Conservation (phyloP, 306 rosid species). For the Hylodesmum podocarpum region DNA sequence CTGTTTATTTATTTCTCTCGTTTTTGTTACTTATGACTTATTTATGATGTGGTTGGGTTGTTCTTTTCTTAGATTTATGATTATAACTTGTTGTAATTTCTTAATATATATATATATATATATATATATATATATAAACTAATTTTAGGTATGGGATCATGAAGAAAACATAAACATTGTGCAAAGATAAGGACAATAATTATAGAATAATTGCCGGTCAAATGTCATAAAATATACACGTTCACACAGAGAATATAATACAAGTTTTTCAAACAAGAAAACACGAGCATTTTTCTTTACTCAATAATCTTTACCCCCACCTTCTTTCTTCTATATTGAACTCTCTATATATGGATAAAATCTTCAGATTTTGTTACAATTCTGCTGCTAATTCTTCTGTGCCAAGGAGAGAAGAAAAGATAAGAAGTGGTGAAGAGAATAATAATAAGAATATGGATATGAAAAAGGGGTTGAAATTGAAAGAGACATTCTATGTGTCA, state of each 20-base stretch:
- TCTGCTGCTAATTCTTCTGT: background rate
- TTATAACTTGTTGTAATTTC: too few relatives aligned
- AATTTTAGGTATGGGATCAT: too few relatives aligned
- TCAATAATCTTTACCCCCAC: background rate
- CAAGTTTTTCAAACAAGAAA: background rate
- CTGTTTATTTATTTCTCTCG: too few relatives aligned
- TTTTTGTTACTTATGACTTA: too few relatives aligned
- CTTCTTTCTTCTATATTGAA: background rate
- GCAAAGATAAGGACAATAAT: too few relatives aligned
- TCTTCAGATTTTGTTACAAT: conserved; percentile 5
- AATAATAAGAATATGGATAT: background rate
- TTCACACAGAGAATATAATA: background rate
- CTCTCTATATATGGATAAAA: background rate
- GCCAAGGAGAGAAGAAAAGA: conserved; percentile 4
- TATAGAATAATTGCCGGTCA: background rate
- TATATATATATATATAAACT: too few relatives aligned
- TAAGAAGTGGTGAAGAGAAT: conserved; percentile 6
- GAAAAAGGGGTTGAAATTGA: conserved; percentile 11
- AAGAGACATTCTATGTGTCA: conserved; percentile 50
- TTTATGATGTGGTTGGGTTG: too few relatives aligned
- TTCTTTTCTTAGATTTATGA: too few relatives aligned
- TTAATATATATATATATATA: too few relatives aligned
- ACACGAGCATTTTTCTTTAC: background rate
- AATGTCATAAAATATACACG: background rate
- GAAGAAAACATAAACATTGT: too few relatives aligned